Evolutionary conservation across 305 asterid genomes (phyloP), one percentile per base, ranked within the genome.

Genomic region (Rubia tinctorum): DNA sequence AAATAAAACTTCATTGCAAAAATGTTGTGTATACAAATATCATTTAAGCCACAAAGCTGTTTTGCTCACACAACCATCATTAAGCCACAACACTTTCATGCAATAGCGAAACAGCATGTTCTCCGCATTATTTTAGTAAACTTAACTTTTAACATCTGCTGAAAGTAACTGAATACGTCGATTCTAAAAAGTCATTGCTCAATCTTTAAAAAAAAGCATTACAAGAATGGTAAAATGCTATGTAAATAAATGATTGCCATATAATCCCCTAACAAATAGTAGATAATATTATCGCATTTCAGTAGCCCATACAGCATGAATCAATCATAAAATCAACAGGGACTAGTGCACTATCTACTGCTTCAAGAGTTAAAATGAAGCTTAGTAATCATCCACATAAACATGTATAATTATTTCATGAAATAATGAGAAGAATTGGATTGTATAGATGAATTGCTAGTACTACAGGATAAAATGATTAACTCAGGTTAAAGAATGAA

Each of bases 1-100:
- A 51, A 47, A 47, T 10, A 47, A 47, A 15, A 47, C 5, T 47
- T 15, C 6, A 49, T 49, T 64, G 63, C 69, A 25, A 76, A 79
- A 11, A 65, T 64, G 37, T 30, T 53, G 23, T 18, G 4, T 18
- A 5, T 53, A 5, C 15, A 51, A 51, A 51, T 51, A 15, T 51
- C 58, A 51, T 51, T 30, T 18, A 53, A 1, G 23, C 59, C 63
- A 51, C 15, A 69, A 53, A 27, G 58, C n/a, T 3, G 47, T 37
- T 49, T 34, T n/a, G 22, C 17, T 15, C 39, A 49, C 20, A 51
- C n/a, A 30, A 30, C 55, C 7, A 30, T 69, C 42, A 53, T 22
- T 63, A 47, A 70, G 39, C 25, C 13, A 44, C 25, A 20, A 22
- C 64, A 62, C 43, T 61, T 17, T 43, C 49, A 55, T 37, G 37